Evolutionary conservation across 1,284 basidiomycete species (phyloP).

Genomic region (Wallemia hederae): DNA sequence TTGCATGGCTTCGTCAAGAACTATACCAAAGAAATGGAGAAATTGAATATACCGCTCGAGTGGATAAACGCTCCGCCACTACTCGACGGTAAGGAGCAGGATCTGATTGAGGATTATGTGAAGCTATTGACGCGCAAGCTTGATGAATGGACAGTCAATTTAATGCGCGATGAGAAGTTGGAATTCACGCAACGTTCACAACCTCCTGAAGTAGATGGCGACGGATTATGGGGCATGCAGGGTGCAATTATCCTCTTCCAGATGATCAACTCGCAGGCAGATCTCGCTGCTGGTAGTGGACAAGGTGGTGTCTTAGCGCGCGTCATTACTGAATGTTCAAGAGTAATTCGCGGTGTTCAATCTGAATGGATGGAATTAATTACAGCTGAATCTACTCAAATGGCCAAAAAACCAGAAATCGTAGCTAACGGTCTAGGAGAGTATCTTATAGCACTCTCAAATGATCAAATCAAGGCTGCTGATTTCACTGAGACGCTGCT

Average conservation of each 20-base stretch:
- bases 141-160: constrained; percentile 83
- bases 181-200: constrained; percentile 57
- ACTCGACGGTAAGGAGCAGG: constrained; percentile 73
- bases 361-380: constrained; percentile 60
- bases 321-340: constrained; percentile 61
- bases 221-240: constrained; percentile 71
- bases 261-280: constrained; percentile 93
- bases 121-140: constrained; percentile 76
- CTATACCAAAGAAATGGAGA: constrained; percentile 82
- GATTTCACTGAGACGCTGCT: constrained; percentile 72
- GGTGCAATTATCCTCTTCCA: constrained; percentile 87
- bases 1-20: constrained; percentile 84
- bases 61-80: constrained; percentile 53
- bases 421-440: constrained; percentile 66
- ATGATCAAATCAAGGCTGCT: constrained; percentile 89
- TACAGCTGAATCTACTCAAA: constrained; percentile 61
- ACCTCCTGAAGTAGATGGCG: constrained; percentile 62
- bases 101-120: constrained; percentile 83
- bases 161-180: constrained; percentile 67
- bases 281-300: constrained; percentile 78
- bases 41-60: constrained; percentile 50
- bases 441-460: constrained; percentile 90
- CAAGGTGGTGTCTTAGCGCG: constrained; percentile 77
- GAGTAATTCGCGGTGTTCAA: constrained; percentile 73
- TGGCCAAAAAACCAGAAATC: constrained; percentile 65